Percentiles rank a stretch among this genome's conserved stretches.
These are phyloP conservation scores for Golubevia sp. DNA, from an alignment of 1,284 basidiomycete species.

Conservation along the genomic window DNA sequence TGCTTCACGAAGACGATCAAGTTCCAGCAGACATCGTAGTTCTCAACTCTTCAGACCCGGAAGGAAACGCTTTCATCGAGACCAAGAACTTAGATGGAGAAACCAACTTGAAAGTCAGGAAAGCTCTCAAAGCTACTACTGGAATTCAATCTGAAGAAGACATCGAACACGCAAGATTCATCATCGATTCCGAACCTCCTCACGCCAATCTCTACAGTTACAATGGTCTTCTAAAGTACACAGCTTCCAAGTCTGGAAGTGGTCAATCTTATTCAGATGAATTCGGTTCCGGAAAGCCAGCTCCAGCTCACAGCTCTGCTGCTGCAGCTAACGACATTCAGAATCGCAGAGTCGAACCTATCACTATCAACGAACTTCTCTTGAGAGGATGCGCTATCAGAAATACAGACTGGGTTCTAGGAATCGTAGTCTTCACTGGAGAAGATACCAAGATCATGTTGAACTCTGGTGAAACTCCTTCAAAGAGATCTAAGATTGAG, in stretches of 20 bases:
- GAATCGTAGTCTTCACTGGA: slow-evolving; percentile 90
- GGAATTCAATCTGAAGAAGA: slow-evolving; percentile 85
- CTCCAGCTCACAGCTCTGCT: slow-evolving; percentile 28
- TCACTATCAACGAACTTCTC: slow-evolving; percentile 89
- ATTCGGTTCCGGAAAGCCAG: slow-evolving; percentile 12
- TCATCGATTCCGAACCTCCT: slow-evolving; percentile 88
- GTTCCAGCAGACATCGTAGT: slow-evolving; percentile 93
- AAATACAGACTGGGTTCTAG: slow-evolving; percentile 93
- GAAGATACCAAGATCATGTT: slow-evolving; percentile 97
- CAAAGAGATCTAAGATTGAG: slow-evolving; percentile 94
- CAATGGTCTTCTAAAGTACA: slow-evolving; percentile 80
- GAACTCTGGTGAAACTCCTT: slow-evolving; percentile 78
- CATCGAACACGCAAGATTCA: slow-evolving; percentile 81
- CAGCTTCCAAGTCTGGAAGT: slow-evolving; percentile 31
- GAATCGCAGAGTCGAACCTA: slow-evolving; percentile 61
- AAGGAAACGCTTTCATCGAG: slow-evolving; percentile 63
- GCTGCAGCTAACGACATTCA: slow-evolving; percentile 35
- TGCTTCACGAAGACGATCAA: slow-evolving; percentile 89
- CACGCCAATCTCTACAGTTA: slow-evolving; percentile 91
- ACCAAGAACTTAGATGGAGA: slow-evolving; percentile 94
- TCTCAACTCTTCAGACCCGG: slow-evolving; percentile 69
- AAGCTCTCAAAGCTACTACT: slow-evolving; percentile 76
- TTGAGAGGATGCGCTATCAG: slow-evolving; percentile 89
- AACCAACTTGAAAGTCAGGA: slow-evolving; percentile 89
- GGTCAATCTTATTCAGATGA: slow-evolving; percentile 15